Conservation (phyloP, 768 basidiomycete genomes). For the Mycena rebaudengoi region DNA sequence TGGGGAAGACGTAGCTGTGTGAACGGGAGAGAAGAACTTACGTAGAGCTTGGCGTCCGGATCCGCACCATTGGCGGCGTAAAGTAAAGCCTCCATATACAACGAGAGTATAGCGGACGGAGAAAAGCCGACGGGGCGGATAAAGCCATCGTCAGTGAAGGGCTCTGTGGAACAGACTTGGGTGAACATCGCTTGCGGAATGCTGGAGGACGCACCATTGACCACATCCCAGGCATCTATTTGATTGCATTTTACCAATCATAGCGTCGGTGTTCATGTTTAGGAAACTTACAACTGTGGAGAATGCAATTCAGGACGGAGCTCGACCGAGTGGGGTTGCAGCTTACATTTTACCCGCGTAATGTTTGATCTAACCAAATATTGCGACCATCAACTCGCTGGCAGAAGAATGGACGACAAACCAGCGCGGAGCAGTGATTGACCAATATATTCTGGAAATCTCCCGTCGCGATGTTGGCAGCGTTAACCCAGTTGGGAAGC, state of each 20-base stretch:
- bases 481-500: too few relatives aligned
- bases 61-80: slow-evolving; percentile 53
- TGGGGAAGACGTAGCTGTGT: too few relatives aligned
- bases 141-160: slow-evolving; percentile 42
- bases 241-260: neutral
- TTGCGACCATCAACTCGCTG: too few relatives aligned
- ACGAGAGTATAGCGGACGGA: slow-evolving; percentile 41
- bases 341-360: slow-evolving; percentile 62
- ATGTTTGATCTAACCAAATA: slow-evolving; percentile 35
- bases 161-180: slow-evolving; percentile 32
- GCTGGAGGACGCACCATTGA: slow-evolving; percentile 39
- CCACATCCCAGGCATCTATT: slow-evolving; percentile 43
- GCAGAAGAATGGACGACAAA: too few relatives aligned
- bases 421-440: too few relatives aligned
- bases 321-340: neutral
- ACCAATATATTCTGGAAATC: too few relatives aligned
- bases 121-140: neutral
- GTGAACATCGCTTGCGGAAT: too few relatives aligned
- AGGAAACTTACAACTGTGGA: slow-evolving; percentile 48
- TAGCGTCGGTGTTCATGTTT: slow-evolving; percentile 1
- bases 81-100: slow-evolving; percentile 54
- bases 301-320: neutral
- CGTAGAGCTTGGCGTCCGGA: slow-evolving; percentile 54
- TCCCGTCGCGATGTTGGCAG: too few relatives aligned
- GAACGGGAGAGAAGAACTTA: slow-evolving; percentile 28